Evolutionary conservation across 2,329 filamentous ascomycete genomes (phyloP).

Genomic region (Rutstroemia sp.): DNA sequence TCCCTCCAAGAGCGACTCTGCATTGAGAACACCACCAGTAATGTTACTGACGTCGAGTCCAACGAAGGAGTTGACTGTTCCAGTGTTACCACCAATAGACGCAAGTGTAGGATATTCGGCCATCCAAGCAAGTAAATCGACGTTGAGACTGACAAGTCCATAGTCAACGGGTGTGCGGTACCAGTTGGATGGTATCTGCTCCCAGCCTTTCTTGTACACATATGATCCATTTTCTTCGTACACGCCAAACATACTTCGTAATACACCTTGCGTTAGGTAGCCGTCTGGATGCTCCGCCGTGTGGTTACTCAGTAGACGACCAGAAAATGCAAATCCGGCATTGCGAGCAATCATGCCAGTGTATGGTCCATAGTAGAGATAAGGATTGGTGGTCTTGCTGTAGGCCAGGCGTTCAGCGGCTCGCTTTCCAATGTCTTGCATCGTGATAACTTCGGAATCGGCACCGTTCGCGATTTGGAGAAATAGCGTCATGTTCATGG

Average conservation of each 20-base stretch:
- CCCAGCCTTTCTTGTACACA: conserved; percentile 5
- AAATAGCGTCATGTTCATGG: conserved; percentile 26
- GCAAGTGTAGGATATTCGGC: conserved; percentile 36
- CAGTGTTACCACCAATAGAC: conserved; percentile 44
- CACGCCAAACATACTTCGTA: conserved; percentile 21
- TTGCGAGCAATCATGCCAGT: neutral
- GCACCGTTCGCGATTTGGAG: conserved; percentile 33
- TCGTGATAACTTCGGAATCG: conserved; percentile 31
- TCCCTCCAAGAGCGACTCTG: conserved; percentile 35
- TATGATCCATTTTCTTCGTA: conserved; percentile 6
- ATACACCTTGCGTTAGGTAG: conserved; percentile 28
- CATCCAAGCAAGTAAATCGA: conserved; percentile 35
- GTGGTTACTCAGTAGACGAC: conserved; percentile 1
- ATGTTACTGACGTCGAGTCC: conserved; percentile 38
- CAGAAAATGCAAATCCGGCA: conserved; percentile 1
- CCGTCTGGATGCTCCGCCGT: conserved; percentile 13
- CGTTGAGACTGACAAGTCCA: conserved; percentile 30
- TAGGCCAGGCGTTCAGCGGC: too few species aligned
- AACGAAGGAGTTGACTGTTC: conserved; percentile 42
- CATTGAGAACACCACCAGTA: conserved; percentile 39
- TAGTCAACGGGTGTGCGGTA: conserved; percentile 31
- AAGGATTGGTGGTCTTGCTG: conserved; percentile 41
- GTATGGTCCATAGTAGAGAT: conserved; percentile 39
- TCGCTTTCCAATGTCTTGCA: too few species aligned
- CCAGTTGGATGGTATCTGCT: conserved; percentile 24